A percentile compares a stretch with the other conserved stretches of the same genome.
Evolutionary conservation across 2,329 filamentous ascomycete genomes (phyloP).

Genomic region (Boeremia lycopersici): DNA sequence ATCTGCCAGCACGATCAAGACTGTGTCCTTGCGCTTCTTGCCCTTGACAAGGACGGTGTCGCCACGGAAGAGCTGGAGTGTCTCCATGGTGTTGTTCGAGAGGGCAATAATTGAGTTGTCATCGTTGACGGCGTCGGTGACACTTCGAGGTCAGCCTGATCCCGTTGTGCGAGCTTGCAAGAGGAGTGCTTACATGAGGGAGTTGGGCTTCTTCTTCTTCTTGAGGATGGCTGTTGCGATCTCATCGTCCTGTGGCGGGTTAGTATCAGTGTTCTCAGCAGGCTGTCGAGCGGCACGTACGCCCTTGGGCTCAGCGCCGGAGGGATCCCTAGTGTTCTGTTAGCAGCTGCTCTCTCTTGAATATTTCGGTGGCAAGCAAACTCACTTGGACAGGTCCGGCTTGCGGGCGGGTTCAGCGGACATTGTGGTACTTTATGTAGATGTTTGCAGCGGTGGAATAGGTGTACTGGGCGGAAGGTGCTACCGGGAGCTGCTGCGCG

Average conservation of each 20-base stretch:
- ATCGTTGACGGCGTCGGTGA: constrained; percentile 98
- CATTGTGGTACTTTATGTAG: constrained; percentile 46
- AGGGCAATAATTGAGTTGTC: constrained; percentile 99
- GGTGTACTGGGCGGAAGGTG: constrained; percentile 11
- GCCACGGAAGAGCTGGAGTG: constrained; percentile 95
- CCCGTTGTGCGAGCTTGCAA: not conserved
- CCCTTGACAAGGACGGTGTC: constrained; percentile 98
- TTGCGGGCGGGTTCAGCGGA: constrained; percentile 59
- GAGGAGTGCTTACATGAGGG: constrained; percentile 76
- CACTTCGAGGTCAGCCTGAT: constrained; percentile 62
- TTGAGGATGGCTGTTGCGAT: constrained; percentile 95
- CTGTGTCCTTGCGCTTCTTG: constrained; percentile 99
- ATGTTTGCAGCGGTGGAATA: constrained; percentile 26
- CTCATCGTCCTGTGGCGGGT: constrained; percentile 74
- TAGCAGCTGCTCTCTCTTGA: constrained; percentile 42
- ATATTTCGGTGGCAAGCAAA: constrained; percentile 20
- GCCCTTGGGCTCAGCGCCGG: constrained; percentile 83
- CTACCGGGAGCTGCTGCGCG: constrained; percentile 23
- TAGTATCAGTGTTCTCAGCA: constrained; percentile 32
- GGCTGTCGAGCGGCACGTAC: constrained; percentile 54
- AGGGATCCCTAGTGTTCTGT: constrained; percentile 73
- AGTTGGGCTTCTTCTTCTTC: constrained; percentile 99
- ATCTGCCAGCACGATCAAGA: constrained; percentile 95
- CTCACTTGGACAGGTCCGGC: constrained; percentile 56
- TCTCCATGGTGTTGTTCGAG: constrained; percentile 98